Evolutionary conservation across 441 rosid species (phyloP), one percentile per base, ranked within the genome.

Genomic region (Jatropha multifida): DNA sequence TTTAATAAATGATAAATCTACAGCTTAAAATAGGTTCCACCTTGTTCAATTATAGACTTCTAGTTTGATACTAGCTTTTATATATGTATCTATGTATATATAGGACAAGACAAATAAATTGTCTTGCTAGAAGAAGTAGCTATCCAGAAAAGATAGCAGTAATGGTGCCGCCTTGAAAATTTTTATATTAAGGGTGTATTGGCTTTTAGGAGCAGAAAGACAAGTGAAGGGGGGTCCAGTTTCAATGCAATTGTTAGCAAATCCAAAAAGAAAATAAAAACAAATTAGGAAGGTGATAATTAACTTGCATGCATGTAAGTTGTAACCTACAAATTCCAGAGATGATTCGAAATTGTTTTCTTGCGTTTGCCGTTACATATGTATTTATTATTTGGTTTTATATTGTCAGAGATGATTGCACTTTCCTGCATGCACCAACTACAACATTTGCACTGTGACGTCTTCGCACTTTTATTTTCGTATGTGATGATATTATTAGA

Each of bases 231-330:
- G 60, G 26, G 62, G 48, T 54, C 73, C 48, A 54, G 49, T 69
- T 69, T 32, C 63, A 69, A 38, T 69, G 62, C 54, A 69, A 38
- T 10, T 52, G 73, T n/a, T 54, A 69, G 3, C 9, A 51, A 69
- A 69, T 52, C 73, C 61, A 51, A 68, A 55, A 5, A 55, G 1
- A 32, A 32, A 32, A 32, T n/a, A 55, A 4, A 55, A 18, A 1
- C 23, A 55, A 32, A 32, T 44, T 12, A 17, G 49, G 23, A 59
- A 59, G 4, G 27, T 42, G 8, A 41, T 40, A 38, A 7, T 40
- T 40, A 64, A 5, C 14, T 40, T 64, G 2, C 26, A 15, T 64
- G 9, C 32, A 32, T 32, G 32, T 32, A 32, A 44, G 49, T 40
- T 41, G 26, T 32, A 32, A 32, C 23, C 13, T 20, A 66, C 54